Percentiles rank a stretch among this genome's conserved stretches.
These are phyloP conservation scores for Hyaloperonospora brassicae DNA, from an alignment of 352 stramenopile genomes.

Conservation along the genomic window DNA sequence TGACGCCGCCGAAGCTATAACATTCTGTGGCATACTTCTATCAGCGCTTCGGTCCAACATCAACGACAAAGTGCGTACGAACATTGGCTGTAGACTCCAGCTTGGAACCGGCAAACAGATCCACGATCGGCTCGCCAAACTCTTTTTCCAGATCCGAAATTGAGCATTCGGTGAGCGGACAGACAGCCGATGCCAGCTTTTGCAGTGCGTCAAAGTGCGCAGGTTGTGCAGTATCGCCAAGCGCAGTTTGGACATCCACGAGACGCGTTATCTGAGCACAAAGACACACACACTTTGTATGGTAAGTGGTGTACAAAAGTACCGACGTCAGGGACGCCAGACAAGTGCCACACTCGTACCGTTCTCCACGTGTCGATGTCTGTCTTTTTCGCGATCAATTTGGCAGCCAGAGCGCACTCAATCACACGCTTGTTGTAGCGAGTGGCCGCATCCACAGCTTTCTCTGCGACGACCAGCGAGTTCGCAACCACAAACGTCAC, in stretches of 20 bases:
- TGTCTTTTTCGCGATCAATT: slow-evolving; percentile 51
- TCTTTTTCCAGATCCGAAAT: slow-evolving; percentile 23
- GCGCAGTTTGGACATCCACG: slow-evolving; percentile 31
- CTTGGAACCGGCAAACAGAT: slow-evolving; percentile 29
- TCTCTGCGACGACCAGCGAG: slow-evolving; percentile 53
- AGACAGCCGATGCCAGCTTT: slow-evolving; percentile 13
- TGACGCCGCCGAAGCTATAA: slow-evolving; percentile 20
- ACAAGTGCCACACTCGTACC: slow-evolving; percentile 12
- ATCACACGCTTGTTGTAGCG: slow-evolving; percentile 78
- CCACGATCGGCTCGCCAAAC: slow-evolving; percentile 15
- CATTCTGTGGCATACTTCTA: slow-evolving; percentile 14
- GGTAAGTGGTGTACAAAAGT: no score
- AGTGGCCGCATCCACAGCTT: slow-evolving; percentile 55
- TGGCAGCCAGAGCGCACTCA: slow-evolving; percentile 65
- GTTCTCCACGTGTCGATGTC: slow-evolving; percentile 31
- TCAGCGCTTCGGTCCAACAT: neutral
- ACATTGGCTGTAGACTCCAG: slow-evolving; percentile 32
- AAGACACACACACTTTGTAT: neutral
- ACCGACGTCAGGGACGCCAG: no score
- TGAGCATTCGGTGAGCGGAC: slow-evolving; percentile 24
- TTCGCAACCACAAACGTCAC: slow-evolving; percentile 72
- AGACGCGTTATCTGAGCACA: slow-evolving; percentile 33
- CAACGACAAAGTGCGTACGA: slow-evolving; percentile 2
- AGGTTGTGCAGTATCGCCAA: slow-evolving; percentile 6
- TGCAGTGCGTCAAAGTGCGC: slow-evolving; percentile 27